Evolutionary conservation across 2,329 filamentous ascomycete species (phyloP), one percentile per base, ranked within the genome.

Genomic region (Fusarium miscanthi): DNA sequence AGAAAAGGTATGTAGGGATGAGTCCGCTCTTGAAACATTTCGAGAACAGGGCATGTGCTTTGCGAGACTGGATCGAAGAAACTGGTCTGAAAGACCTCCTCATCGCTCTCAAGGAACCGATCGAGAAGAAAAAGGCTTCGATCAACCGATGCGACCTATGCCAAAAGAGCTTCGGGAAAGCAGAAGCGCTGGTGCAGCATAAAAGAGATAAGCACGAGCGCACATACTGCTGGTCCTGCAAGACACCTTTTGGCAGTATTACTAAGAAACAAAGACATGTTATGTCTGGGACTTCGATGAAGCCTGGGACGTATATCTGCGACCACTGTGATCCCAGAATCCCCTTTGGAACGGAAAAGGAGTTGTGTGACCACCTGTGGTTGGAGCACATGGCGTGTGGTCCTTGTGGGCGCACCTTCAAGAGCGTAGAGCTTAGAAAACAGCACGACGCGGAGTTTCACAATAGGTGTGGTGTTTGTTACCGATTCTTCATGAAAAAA

Each of bases 81-180:
- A 51, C 56, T 16, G 30, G 8, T 8, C n/a, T 51, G 12, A 7
- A 17, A 12, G 43, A 59, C 6, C 11, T 59, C 3, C 21, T 58
- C 13, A 14, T 19, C 13, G n/a, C n/a, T 12, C 19, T 58, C 5
- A 8, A 59, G 5, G 33, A 13, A 1, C 5, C n/a, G 2, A 25
- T 43, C 0, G 35, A 25, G 30, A 5, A 17, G 14, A 11, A 14
- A 6, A 27, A 17, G 4, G 17, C n/a, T 1, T 17, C 16, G 7
- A 7, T 3, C 2, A 3, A 6, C 17, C 3, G 9, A 0, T 57
- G 54, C 8, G 10, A n/a, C 3, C 2, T 6, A 5, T 58, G 54
- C 9, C 4, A 3, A 0, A 56, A 9, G 23, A 27, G 19, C 3
- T 46, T 46, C 2, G 17, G 1, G 0, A 17, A 30, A 19, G 17